Conservation (phyloP, 179 eudicot species). For the Beta corolliflora region DNA sequence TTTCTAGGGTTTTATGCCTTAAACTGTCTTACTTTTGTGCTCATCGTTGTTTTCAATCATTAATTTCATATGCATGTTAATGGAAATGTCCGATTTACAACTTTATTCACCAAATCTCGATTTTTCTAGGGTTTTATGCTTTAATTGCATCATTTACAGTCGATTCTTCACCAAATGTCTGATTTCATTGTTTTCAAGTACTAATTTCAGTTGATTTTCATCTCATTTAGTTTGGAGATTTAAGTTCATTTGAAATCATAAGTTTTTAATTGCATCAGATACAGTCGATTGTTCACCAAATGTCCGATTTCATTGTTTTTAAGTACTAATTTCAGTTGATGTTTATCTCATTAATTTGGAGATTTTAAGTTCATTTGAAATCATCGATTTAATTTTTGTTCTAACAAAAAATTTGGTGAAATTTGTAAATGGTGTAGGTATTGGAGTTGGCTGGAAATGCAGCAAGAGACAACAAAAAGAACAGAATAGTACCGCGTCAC, state of each 20-base stretch:
- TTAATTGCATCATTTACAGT: no score
- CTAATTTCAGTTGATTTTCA: not conserved
- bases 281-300: no score
- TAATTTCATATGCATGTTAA: not conserved
- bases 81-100: not conserved
- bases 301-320: no score
- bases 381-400: not conserved
- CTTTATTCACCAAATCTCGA: no score
- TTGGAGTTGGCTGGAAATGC: conserved; percentile 52
- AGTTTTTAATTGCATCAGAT: no score
- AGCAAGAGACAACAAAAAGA: conserved; percentile 51
- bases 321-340: no score
- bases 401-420: not conserved
- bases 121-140: no score
- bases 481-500: conserved; percentile 48
- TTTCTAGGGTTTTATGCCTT: not conserved
- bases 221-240: no score
- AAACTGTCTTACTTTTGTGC: not conserved
- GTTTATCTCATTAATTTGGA: not conserved
- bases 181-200: no score
- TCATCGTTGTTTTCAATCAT: not conserved
- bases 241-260: no score
- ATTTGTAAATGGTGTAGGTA: conserved; percentile 20
- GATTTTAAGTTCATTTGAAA: not conserved
- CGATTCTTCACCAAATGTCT: no score